Conservation (phyloP, 805 yeast genomes). For the Spathaspora passalidarum region DNA sequence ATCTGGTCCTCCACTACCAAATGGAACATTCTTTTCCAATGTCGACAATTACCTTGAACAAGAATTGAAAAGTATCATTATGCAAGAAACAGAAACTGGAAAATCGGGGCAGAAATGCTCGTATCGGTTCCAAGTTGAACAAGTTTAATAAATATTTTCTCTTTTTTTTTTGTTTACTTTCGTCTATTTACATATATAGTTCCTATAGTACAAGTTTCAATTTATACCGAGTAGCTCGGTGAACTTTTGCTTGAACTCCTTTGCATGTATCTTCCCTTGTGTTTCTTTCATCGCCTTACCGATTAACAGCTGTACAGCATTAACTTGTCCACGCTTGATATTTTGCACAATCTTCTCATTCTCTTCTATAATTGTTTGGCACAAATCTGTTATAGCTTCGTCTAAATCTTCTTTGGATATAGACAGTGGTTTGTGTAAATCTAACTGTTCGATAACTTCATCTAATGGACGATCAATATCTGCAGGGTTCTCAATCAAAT, state of each 20-base stretch:
- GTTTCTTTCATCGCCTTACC: constrained; percentile 83
- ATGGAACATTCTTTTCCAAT: neutral
- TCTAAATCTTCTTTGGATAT: constrained; percentile 29
- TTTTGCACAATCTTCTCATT: constrained; percentile 56
- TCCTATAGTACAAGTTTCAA: neutral
- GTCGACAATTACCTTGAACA: neutral
- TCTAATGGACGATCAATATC: constrained; percentile 31
- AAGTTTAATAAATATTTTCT: neutral
- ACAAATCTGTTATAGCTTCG: constrained; percentile 36
- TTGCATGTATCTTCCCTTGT: constrained; percentile 57
- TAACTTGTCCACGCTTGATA: constrained; percentile 51
- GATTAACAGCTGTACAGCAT: constrained; percentile 70
- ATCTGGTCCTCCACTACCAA: neutral
- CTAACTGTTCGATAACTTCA: constrained; percentile 52
- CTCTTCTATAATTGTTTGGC: constrained; percentile 42
- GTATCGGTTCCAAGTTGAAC: neutral
- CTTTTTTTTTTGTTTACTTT: neutral
- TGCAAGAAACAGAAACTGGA: neutral
- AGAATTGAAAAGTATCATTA: neutral
- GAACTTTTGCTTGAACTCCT: constrained; percentile 24
- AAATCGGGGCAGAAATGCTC: neutral
- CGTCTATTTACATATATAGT: neutral
- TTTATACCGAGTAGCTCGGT: constrained; percentile 13
- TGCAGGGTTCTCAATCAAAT: constrained; percentile 50
- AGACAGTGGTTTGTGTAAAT: constrained; percentile 34